phyloP scores from a whole-genome alignment of 495 filamentous ascomycete species.

The Extremus antarcticus region DNA sequence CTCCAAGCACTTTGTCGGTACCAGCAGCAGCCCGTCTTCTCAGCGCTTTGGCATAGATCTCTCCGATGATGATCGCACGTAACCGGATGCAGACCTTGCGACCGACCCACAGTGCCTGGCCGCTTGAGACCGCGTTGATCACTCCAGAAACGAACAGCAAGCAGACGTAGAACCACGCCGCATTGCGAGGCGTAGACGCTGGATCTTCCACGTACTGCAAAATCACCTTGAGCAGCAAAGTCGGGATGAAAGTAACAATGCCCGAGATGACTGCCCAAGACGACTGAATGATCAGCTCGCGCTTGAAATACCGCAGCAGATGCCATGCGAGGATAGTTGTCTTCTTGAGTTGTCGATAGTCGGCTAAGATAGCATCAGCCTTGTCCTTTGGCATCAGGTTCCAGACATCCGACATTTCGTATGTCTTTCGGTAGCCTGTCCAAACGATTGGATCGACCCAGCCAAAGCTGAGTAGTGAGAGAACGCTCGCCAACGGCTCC shows the following conservation, averaged over 20 bases:
- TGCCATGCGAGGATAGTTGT: constrained; percentile 71
- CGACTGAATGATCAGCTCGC: constrained; percentile 64
- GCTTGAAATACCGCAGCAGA: constrained; percentile 72
- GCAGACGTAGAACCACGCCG: constrained; percentile 92
- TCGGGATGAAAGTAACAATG: constrained; percentile 79
- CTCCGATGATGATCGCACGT: constrained; percentile 89
- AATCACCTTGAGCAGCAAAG: constrained; percentile 79
- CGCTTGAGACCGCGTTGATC: constrained; percentile 65
- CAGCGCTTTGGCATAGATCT: constrained; percentile 96
- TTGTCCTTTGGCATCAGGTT: constrained; percentile 83
- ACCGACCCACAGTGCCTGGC: constrained; percentile 86
- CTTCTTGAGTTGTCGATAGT: constrained; percentile 79
- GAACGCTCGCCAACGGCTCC: constrained; percentile 75
- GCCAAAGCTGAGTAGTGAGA: constrained; percentile 76
- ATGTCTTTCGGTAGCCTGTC: constrained; percentile 79
- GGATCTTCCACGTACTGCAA: constrained; percentile 87
- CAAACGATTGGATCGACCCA: constrained; percentile 88
- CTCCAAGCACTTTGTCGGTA: constrained; percentile 54
- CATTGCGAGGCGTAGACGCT: constrained; percentile 64
- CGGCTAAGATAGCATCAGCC: constrained; percentile 61
- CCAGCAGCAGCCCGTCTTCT: constrained; percentile 77
- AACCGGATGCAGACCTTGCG: constrained; percentile 87
- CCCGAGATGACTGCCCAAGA: constrained; percentile 68
- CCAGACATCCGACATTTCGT: constrained; percentile 81
- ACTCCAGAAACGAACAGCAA: constrained; percentile 72